Evolutionary conservation across 345 rosid genomes (phyloP).

Genomic region (Salix udensis): DNA sequence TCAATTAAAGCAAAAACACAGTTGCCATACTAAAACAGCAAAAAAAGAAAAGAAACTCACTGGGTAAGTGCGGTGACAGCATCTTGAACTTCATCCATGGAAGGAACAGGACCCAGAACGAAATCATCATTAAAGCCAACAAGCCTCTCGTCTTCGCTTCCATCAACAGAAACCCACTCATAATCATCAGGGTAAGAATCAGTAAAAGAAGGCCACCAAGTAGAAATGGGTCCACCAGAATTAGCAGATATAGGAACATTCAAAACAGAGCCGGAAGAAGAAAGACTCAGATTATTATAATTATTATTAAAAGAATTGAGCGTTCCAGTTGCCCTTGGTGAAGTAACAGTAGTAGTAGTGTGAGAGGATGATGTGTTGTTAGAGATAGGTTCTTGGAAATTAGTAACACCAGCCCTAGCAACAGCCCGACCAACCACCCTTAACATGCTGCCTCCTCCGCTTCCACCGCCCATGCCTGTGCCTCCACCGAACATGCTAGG

Average conservation of each 20-base stretch:
- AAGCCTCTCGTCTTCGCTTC: slow-evolving; percentile 24
- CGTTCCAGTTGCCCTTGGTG: slow-evolving; percentile 25
- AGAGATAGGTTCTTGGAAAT: slow-evolving; percentile 51
- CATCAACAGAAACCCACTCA: slow-evolving; percentile 62
- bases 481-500: slow-evolving; percentile 54
- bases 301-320: slow-evolving; percentile 15
- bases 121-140: slow-evolving; percentile 34
- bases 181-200: slow-evolving; percentile 44
- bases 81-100: slow-evolving; percentile 59
- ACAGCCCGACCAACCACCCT: slow-evolving; percentile 50
- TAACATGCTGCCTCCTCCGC: slow-evolving; percentile 46
- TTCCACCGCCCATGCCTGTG: slow-evolving; percentile 46
- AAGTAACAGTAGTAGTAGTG: slow-evolving; percentile 28
- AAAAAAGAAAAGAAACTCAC: slow-evolving; percentile 34
- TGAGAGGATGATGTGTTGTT: slow-evolving; percentile 33
- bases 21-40: not conserved
- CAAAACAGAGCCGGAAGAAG: slow-evolving; percentile 28
- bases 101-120: slow-evolving; percentile 59
- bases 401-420: slow-evolving; percentile 42
- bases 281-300: slow-evolving; percentile 30
- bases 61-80: slow-evolving; percentile 72
- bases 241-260: slow-evolving; percentile 32
- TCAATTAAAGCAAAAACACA: not conserved
- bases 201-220: slow-evolving; percentile 30
- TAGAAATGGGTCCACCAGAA: slow-evolving; percentile 18